phyloP scores from a whole-genome alignment of 495 filamentous ascomycete genomes.

The Talaromyces wortmannii region DNA sequence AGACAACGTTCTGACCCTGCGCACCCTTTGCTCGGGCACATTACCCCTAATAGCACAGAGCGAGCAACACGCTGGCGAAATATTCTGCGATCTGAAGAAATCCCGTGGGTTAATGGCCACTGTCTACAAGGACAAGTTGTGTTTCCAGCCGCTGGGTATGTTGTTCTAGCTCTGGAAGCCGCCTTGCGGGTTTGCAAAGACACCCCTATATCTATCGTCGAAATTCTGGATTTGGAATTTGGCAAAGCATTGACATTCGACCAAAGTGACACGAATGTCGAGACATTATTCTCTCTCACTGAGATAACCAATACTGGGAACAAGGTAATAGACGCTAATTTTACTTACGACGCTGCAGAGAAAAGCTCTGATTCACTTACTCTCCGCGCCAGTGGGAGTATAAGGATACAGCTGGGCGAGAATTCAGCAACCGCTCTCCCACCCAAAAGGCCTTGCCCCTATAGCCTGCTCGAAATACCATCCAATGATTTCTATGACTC shows the following conservation, averaged over 20 bases:
- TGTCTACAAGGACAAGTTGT: constrained; percentile 29
- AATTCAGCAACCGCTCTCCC: neutral
- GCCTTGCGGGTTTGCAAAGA: constrained; percentile 1
- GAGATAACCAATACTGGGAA: constrained; percentile 2
- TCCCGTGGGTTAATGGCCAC: constrained; percentile 28
- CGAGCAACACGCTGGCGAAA: constrained; percentile 18
- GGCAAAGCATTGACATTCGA: constrained; percentile 42
- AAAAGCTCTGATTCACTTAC: neutral
- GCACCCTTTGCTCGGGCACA: constrained; percentile 20
- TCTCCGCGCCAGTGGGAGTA: neutral
- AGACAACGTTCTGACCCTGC: constrained; percentile 5
- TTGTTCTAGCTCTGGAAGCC: constrained; percentile 52
- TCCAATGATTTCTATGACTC: constrained; percentile 36
- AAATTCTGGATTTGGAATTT: constrained; percentile 31
- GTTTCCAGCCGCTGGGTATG: constrained; percentile 52
- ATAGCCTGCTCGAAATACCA: neutral
- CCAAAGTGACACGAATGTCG: constrained; percentile 36
- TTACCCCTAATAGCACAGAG: constrained; percentile 2
- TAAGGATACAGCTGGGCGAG: neutral
- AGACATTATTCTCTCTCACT: constrained; percentile 34
- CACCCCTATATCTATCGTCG: constrained; percentile 15
- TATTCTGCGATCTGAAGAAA: constrained; percentile 16
- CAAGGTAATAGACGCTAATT: neutral
- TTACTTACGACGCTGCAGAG: neutral
- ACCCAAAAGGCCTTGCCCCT: neutral